phyloP scores from a whole-genome alignment of 768 basidiomycete species.

The Glaciozyma antarctica region DNA sequence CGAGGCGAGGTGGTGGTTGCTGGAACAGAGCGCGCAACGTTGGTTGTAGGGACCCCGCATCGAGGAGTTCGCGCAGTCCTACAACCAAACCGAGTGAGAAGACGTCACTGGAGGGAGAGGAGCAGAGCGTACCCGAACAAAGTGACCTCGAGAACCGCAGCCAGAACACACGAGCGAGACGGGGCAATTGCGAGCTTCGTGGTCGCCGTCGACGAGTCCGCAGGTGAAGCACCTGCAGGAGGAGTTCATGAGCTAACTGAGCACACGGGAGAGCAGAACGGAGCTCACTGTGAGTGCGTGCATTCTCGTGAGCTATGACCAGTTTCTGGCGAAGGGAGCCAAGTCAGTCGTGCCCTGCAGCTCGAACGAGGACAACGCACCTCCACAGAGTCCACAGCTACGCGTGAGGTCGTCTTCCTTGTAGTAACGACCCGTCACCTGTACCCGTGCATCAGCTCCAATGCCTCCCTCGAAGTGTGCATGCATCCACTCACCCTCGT shows the following conservation, averaged over 20 bases:
- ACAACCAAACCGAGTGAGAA: too few species aligned
- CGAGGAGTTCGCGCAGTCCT: slow-evolving; percentile 16
- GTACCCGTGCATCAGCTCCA: too few species aligned
- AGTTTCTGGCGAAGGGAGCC: not conserved
- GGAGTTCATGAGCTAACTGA: not conserved
- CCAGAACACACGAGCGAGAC: slow-evolving; percentile 24
- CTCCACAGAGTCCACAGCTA: slow-evolving; percentile 28
- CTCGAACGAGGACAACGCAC: slow-evolving; percentile 2
- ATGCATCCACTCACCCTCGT: slow-evolving; percentile 8
- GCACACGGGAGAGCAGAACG: not conserved
- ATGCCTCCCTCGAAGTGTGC: not conserved
- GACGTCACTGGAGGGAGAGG: not conserved
- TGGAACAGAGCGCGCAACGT: slow-evolving; percentile 17
- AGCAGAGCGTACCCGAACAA: slow-evolving; percentile 6
- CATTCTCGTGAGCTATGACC: slow-evolving; percentile 29
- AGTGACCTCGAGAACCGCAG: slow-evolving; percentile 29
- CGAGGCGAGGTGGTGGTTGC: slow-evolving; percentile 10
- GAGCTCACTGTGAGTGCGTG: slow-evolving; percentile 18
- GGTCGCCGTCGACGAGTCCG: slow-evolving; percentile 26
- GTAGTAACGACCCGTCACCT: slow-evolving; percentile 29
- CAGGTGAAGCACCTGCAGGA: slow-evolving; percentile 22
- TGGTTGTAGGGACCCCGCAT: slow-evolving; percentile 4
- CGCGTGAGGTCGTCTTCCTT: slow-evolving; percentile 30
- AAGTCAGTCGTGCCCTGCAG: not conserved
- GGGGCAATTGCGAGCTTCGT: slow-evolving; percentile 31